These are phyloP conservation scores for Cercospora berteroae DNA, from an alignment of 2,329 filamentous ascomycete genomes.

Conservation along the genomic window DNA sequence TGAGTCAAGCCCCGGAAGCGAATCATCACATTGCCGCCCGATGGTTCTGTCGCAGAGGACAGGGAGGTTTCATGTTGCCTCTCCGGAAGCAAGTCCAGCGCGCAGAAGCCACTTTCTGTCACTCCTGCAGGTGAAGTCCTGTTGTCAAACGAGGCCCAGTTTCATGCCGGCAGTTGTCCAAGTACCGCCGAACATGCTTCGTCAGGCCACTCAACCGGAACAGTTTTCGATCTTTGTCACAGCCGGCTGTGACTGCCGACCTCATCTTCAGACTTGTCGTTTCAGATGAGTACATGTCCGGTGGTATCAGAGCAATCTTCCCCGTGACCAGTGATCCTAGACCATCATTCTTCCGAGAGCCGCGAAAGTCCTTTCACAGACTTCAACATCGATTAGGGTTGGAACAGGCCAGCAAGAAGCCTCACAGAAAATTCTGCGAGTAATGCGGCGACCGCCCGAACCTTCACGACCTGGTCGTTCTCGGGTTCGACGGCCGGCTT, in stretches of 20 bases:
- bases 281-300: neutral
- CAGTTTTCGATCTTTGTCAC: neutral
- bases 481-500: neutral
- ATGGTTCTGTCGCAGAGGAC: neutral
- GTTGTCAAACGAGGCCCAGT: neutral
- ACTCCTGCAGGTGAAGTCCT: neutral
- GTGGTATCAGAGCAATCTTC: neutral
- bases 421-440: neutral
- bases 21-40: neutral
- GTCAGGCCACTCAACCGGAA: neutral
- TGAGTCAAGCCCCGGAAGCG: neutral
- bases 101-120: neutral
- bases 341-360: neutral
- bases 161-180: neutral
- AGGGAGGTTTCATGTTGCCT: neutral
- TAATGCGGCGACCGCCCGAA: neutral
- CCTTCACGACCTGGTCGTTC: neutral
- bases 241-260: neutral
- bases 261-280: neutral
- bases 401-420: neutral
- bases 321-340: neutral
- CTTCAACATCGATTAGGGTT: neutral
- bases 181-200: neutral
- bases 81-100: neutral
- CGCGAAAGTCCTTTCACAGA: neutral